These are phyloP conservation scores for Neurospora tetrasperma DNA, from an alignment of 495 filamentous ascomycete genomes.

Conservation along the genomic window DNA sequence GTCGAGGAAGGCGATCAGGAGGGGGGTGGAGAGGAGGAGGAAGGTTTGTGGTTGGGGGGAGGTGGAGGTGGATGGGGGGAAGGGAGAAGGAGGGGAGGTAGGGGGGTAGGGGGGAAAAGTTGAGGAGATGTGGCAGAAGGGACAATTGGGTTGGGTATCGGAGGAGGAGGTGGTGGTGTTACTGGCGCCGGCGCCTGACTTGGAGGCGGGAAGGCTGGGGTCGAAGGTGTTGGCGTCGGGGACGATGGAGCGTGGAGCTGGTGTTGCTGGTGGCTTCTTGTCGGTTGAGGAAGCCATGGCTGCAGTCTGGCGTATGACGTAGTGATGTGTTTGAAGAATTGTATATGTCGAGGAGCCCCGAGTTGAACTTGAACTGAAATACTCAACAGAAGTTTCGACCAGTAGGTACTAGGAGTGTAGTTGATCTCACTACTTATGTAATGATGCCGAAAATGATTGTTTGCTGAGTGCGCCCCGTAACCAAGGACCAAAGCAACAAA, in stretches of 20 bases:
- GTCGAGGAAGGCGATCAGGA: conserved; percentile 78
- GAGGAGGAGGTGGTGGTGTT: background rate
- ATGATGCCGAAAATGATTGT: background rate
- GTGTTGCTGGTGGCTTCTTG: background rate
- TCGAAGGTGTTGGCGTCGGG: conserved; percentile 5
- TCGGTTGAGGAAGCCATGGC: background rate
- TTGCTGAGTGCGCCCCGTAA: background rate
- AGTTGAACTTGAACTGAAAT: background rate
- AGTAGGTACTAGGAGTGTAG: background rate
- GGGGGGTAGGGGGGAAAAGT: conserved; percentile 36
- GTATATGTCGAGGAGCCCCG: background rate
- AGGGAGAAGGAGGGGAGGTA: conserved; percentile 21
- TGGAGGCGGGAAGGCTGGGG: background rate
- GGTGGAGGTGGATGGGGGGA: conserved; percentile 22
- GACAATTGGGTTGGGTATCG: conserved; percentile 29
- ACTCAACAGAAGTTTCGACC: background rate
- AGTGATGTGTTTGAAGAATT: background rate
- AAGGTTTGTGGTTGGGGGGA: conserved; percentile 41
- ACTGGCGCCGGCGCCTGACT: background rate
- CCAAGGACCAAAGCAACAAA: background rate
- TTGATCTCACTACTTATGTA: background rate
- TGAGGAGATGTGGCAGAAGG: conserved; percentile 56
- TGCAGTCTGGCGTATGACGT: background rate
- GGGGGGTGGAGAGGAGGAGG: conserved; percentile 60
- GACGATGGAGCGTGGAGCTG: background rate